A percentile compares a stretch with the other conserved stretches of the same genome.
Conservation (phyloP, 2,329 filamentous ascomycete genomes). For the Lojkania enalia region DNA sequence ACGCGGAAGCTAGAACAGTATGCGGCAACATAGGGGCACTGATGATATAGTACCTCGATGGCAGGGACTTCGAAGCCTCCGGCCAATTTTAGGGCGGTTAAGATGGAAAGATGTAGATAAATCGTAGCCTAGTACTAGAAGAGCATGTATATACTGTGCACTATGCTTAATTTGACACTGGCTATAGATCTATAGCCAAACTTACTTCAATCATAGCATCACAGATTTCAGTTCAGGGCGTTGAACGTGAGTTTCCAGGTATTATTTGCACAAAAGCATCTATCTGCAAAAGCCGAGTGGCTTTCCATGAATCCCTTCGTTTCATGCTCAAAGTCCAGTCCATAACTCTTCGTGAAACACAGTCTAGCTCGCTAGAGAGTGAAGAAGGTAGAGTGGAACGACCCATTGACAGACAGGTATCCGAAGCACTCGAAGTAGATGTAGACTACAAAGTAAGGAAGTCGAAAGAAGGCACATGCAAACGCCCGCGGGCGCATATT, state of each 20-base stretch:
- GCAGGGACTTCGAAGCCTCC: too few relatives aligned
- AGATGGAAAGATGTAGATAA: too few relatives aligned
- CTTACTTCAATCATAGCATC: too few relatives aligned
- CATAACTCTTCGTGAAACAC: not conserved
- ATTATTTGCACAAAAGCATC: constrained; percentile 12
- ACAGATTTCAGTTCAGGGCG: too few relatives aligned
- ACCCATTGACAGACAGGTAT: constrained; percentile 4
- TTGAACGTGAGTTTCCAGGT: constrained; percentile 7
- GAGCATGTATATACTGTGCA: too few relatives aligned
- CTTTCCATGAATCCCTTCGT: not conserved
- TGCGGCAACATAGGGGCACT: too few relatives aligned
- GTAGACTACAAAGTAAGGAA: constrained; percentile 3
- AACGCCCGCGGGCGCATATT: not conserved
- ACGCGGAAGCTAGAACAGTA: too few relatives aligned
- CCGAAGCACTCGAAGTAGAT: constrained; percentile 1
- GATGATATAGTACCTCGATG: too few relatives aligned
- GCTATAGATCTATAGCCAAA: too few relatives aligned
- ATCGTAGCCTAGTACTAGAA: too few relatives aligned
- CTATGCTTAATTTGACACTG: too few relatives aligned
- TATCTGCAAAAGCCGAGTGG: not conserved
- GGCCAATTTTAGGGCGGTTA: too few relatives aligned
- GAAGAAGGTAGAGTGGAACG: constrained; percentile 4
- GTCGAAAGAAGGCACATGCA: not conserved
- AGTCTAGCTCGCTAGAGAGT: constrained; percentile 7
- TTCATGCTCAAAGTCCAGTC: constrained; percentile 1